Evolutionary conservation across 345 rosid species (phyloP).

Genomic region (Pseudoturritis turrita): DNA sequence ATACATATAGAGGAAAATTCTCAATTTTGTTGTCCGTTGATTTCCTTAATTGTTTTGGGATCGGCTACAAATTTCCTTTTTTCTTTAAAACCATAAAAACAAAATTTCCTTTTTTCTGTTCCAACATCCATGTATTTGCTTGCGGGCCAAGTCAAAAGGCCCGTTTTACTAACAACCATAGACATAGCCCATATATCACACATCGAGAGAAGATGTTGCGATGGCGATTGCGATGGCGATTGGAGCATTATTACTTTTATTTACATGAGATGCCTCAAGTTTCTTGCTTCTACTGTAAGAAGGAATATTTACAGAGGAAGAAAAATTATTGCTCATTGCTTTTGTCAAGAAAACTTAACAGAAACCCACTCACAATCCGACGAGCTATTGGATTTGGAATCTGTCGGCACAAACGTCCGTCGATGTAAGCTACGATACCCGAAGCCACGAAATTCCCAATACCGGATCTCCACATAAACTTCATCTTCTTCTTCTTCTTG

Average conservation of each 20-base stretch:
- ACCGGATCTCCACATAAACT: constrained; percentile 74
- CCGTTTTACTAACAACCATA: neutral
- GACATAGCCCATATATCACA: neutral
- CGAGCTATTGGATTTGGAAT: constrained; percentile 91
- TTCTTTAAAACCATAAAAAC: neutral
- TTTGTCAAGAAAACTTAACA: constrained; percentile 71
- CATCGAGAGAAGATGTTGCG: neutral
- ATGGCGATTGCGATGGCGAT: neutral
- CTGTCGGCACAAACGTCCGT: constrained; percentile 78
- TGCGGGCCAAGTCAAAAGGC: neutral
- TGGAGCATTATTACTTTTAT: neutral
- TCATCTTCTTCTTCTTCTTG: constrained; percentile 33
- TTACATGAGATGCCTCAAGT: neutral
- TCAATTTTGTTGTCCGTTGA: no score
- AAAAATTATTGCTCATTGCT: constrained; percentile 28
- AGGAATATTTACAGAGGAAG: neutral
- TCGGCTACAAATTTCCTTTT: neutral
- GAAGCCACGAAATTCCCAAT: constrained; percentile 60
- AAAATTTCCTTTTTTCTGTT: neutral
- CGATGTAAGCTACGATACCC: constrained; percentile 76
- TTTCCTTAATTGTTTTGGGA: neutral
- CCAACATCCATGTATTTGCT: neutral
- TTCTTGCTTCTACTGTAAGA: neutral
- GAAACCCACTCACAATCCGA: constrained; percentile 82
- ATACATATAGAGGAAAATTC: neutral